Conservation (phyloP, 768 basidiomycete species). For the Pluteus cervinus region DNA sequence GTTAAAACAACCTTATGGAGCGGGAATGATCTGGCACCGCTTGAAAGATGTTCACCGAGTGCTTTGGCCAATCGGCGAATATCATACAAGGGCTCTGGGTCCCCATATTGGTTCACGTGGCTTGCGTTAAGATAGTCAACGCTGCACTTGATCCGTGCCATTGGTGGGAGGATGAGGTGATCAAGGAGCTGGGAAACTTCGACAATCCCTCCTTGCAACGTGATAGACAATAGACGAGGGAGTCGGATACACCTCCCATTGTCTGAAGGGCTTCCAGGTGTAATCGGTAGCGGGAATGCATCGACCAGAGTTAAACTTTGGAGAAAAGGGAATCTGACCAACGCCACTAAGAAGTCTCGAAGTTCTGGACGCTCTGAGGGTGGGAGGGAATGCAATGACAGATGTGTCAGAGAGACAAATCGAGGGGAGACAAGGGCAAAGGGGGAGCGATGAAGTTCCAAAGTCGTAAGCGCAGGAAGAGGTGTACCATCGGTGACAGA, state of each 20-base stretch:
- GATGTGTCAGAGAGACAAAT: constrained; percentile 26
- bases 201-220: constrained; percentile 23
- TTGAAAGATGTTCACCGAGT: constrained; percentile 20
- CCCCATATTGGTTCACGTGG: too few species aligned
- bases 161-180: constrained; percentile 20
- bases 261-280: constrained; percentile 8
- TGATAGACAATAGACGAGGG: constrained; percentile 21
- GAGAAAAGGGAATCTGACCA: constrained; percentile 25
- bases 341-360: constrained; percentile 24
- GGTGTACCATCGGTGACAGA: constrained; percentile 22
- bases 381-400: constrained; percentile 31
- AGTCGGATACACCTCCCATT: constrained; percentile 17
- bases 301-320: constrained; percentile 27
- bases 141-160: constrained; percentile 17
- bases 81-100: constrained; percentile 19
- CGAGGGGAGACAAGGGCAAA: constrained; percentile 30
- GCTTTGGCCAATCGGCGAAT: constrained; percentile 20
- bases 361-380: constrained; percentile 28
- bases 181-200: constrained; percentile 25
- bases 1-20: constrained; percentile 26
- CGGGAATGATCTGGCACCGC: constrained; percentile 11
- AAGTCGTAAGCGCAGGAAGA: constrained; percentile 22
- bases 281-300: constrained; percentile 24
- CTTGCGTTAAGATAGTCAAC: constrained; percentile 23
- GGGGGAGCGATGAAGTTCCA: constrained; percentile 30